Conservation (phyloP, 768 basidiomycete genomes). For the Lepiota subincarnata region DNA sequence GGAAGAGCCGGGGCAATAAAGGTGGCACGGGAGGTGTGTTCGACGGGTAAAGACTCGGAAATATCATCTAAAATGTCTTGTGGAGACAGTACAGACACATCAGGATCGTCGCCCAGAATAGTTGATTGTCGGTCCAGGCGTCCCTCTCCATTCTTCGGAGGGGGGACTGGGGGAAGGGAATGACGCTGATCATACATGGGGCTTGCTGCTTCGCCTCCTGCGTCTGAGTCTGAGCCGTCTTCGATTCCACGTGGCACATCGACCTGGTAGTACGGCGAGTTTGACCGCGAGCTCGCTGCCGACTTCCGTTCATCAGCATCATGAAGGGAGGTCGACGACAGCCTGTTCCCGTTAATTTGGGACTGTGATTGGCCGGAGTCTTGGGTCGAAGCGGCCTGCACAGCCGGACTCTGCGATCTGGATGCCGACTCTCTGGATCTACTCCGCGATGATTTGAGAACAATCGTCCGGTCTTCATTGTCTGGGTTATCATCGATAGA, state of each 20-base stretch:
- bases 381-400: background rate
- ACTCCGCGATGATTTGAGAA: conserved; percentile 28
- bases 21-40: conserved; percentile 65
- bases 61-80: conserved; percentile 40
- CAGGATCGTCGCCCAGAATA: conserved; percentile 18
- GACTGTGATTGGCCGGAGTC: background rate
- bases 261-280: conserved; percentile 57
- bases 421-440: conserved; percentile 12
- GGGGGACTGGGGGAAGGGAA: conserved; percentile 35
- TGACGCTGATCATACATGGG: conserved; percentile 15
- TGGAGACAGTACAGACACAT: conserved; percentile 25
- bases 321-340: conserved; percentile 28
- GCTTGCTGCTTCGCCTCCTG: conserved; percentile 42
- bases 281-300: conserved; percentile 40
- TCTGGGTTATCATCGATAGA: conserved; percentile 28
- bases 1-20: conserved; percentile 86
- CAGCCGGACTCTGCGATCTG: conserved; percentile 15
- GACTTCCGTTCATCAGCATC: conserved; percentile 26
- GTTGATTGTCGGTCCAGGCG: conserved; percentile 1
- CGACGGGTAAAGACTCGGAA: conserved; percentile 59
- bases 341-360: conserved; percentile 13
- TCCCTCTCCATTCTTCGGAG: conserved; percentile 37
- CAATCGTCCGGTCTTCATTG: conserved; percentile 38
- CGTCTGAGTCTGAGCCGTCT: conserved; percentile 71
- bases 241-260: conserved; percentile 74